Percentiles rank a stretch among this genome's conserved stretches.
These are phyloP conservation scores for Coniferiporia sulphurascens DNA, from an alignment of 1,284 basidiomycete species.

Conservation along the genomic window DNA sequence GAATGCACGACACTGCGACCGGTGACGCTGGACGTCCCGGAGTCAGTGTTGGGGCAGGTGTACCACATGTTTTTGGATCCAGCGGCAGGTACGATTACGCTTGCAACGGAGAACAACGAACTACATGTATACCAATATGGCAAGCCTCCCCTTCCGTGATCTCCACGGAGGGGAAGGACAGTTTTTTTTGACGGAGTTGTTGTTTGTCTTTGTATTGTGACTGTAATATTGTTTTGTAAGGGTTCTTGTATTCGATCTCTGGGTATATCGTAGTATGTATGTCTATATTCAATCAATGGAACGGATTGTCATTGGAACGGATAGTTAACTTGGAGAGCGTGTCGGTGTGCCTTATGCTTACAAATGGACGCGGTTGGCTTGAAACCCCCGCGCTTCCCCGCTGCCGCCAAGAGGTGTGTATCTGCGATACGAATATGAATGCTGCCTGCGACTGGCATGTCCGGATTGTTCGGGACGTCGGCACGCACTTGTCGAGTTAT, in stretches of 20 bases:
- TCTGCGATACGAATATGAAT: too few species aligned
- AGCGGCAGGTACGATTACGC: conserved; percentile 16
- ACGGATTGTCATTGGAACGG: too few species aligned
- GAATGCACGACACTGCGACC: conserved; percentile 12
- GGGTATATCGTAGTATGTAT: too few species aligned
- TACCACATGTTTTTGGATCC: conserved; percentile 18
- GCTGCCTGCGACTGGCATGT: too few species aligned
- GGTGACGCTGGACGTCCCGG: conserved; percentile 18
- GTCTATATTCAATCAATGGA: too few species aligned
- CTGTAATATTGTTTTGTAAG: neutral
- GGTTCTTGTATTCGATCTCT: neutral
- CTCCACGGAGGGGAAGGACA: neutral
- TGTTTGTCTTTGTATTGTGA: neutral
- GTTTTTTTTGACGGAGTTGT: neutral
- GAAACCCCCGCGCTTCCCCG: too few species aligned
- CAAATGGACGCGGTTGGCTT: too few species aligned
- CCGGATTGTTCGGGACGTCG: too few species aligned
- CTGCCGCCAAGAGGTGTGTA: too few species aligned
- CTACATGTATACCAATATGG: conserved; percentile 17
- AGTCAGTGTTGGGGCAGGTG: conserved; percentile 2
- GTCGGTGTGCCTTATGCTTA: too few species aligned
- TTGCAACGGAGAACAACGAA: conserved; percentile 16
- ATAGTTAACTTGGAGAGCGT: too few species aligned
- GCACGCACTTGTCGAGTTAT: too few species aligned
- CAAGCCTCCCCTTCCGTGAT: neutral